A percentile compares a stretch with the other conserved stretches of the same genome.
Evolutionary conservation across 2,329 filamentous ascomycete species (phyloP).

Genomic region (Ophiocordyceps camponoti-saundersi): DNA sequence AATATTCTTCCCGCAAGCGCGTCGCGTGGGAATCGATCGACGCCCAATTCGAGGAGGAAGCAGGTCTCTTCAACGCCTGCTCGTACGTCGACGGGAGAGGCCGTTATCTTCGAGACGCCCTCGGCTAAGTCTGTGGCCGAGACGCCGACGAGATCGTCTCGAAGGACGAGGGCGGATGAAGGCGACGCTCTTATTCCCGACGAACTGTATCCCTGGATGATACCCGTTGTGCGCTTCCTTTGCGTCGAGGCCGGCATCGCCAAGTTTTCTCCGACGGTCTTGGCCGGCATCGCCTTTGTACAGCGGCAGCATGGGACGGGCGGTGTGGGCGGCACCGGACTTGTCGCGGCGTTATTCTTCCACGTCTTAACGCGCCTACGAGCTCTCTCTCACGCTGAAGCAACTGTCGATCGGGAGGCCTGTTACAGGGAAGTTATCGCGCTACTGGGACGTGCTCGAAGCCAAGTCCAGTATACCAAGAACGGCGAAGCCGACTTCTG

Average conservation of each 20-base stretch:
- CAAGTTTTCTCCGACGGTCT: conserved; percentile 51
- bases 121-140: conserved; percentile 7
- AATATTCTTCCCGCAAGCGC: conserved; percentile 38
- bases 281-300: conserved; percentile 52
- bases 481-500: conserved; percentile 29
- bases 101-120: conserved; percentile 22
- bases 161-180: conserved; percentile 7
- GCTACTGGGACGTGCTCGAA: conserved; percentile 22
- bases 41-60: conserved; percentile 13
- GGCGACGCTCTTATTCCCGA: conserved; percentile 4
- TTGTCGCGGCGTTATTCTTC: conserved; percentile 44
- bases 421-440: conserved; percentile 32
- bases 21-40: background rate
- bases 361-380: conserved; percentile 37
- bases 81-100: conserved; percentile 29
- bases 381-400: conserved; percentile 17
- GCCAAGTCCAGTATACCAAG: conserved; percentile 16
- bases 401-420: conserved; percentile 21
- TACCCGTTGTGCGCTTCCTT: conserved; percentile 47
- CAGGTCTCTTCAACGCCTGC: conserved; percentile 3
- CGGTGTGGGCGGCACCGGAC: conserved; percentile 26
- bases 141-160: conserved; percentile 26
- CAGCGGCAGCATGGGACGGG: conserved; percentile 20
- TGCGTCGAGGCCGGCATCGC: conserved; percentile 42
- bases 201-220: conserved; percentile 44